These are phyloP conservation scores for Pleoardoris graminearum DNA, from an alignment of 2,329 filamentous ascomycete genomes.

Conservation along the genomic window DNA sequence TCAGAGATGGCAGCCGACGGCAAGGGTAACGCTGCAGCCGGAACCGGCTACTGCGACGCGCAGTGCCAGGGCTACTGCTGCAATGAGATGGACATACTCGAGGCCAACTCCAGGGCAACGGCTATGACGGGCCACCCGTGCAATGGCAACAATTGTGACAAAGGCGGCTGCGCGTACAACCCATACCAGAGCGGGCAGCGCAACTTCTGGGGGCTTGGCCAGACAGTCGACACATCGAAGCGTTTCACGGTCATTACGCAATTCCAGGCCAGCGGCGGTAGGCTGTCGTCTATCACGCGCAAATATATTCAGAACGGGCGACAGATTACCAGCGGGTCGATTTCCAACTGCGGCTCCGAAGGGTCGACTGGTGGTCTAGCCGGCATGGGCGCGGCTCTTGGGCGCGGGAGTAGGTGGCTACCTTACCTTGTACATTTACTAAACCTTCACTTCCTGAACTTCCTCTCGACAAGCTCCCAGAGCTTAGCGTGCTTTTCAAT, in stretches of 20 bases:
- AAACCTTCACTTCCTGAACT: too few species aligned
- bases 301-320: constrained; percentile 18
- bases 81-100: constrained; percentile 68
- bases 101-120: constrained; percentile 64
- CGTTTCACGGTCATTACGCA: constrained; percentile 52
- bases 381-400: too few species aligned
- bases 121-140: constrained; percentile 67
- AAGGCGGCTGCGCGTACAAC: constrained; percentile 18
- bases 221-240: constrained; percentile 44
- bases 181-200: constrained; percentile 62
- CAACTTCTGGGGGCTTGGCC: constrained; percentile 61
- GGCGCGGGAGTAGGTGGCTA: too few species aligned
- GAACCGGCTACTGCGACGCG: too few species aligned
- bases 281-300: constrained; percentile 8
- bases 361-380: too few species aligned
- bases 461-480: too few species aligned
- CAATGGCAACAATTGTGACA: constrained; percentile 32
- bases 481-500: too few species aligned
- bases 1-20: too few species aligned
- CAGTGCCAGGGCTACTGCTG: constrained; percentile 64
- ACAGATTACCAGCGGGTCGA: too few species aligned
- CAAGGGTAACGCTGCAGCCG: too few species aligned
- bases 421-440: too few species aligned
- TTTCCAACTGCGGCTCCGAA: too few species aligned
- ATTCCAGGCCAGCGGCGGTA: constrained; percentile 34